Percentiles rank a stretch among this genome's conserved stretches.
phyloP scores from a whole-genome alignment of 305 asterid species.

The Fraxinus platypoda region DNA sequence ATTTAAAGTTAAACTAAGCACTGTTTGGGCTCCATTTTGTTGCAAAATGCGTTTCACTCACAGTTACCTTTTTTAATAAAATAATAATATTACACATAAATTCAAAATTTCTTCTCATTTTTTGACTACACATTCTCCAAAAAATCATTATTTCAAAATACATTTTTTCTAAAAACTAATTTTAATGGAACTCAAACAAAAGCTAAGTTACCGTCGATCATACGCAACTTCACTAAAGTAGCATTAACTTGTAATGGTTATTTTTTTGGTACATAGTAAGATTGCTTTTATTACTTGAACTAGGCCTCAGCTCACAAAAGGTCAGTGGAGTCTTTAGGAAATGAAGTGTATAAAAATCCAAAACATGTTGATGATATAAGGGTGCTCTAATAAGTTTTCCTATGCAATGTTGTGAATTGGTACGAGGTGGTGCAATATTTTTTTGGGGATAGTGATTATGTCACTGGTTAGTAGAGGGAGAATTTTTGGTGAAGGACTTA shows the following conservation, averaged over 20 bases:
- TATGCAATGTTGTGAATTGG: not conserved
- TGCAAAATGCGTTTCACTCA: no score
- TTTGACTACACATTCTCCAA: no score
- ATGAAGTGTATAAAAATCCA: not conserved
- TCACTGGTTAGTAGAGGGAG: not conserved
- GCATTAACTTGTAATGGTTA: not conserved
- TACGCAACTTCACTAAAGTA: not conserved
- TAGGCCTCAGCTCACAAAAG: not conserved
- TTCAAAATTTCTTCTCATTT: no score
- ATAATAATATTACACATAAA: no score
- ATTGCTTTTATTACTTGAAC: not conserved
- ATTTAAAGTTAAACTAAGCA: not conserved
- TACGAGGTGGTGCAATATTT: not conserved
- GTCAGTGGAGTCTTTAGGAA: not conserved
- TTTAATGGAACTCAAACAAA: no score
- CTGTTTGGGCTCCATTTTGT: no score
- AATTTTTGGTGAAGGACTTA: not conserved
- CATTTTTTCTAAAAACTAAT: no score
- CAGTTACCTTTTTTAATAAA: no score
- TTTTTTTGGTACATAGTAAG: not conserved
- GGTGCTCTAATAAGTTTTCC: not conserved
- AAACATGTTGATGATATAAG: not conserved
- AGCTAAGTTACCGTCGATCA: no score
- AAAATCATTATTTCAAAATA: no score
- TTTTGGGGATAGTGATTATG: no score